Evolutionary conservation across 768 basidiomycete species (phyloP).

Genomic region (Termitomyces sp.): DNA sequence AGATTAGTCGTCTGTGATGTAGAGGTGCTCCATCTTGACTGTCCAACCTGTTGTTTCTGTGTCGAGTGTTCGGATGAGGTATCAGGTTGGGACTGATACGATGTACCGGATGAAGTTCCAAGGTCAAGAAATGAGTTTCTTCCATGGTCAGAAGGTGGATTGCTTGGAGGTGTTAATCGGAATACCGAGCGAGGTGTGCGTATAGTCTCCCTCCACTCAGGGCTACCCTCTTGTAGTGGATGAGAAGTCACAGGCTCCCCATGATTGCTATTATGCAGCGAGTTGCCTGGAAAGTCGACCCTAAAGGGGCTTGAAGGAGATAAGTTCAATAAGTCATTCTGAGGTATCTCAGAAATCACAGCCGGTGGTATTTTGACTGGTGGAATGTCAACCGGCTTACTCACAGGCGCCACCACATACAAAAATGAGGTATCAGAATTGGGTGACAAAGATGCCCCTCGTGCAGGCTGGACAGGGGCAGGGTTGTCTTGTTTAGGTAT

Average conservation of each 20-base stretch:
- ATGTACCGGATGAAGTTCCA: conserved; percentile 27
- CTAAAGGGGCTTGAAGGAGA: conserved; percentile 10
- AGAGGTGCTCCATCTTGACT: conserved; percentile 40
- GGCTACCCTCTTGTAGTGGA: conserved; percentile 1
- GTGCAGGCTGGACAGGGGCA: background rate
- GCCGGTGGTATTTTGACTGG: conserved; percentile 2
- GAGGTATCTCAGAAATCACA: conserved; percentile 4
- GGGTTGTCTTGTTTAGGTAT: background rate
- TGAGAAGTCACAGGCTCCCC: conserved; percentile 12
- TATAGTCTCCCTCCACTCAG: conserved; percentile 17
- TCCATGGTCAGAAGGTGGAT: conserved; percentile 13
- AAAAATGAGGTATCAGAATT: conserved; percentile 11
- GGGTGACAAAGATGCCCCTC: background rate
- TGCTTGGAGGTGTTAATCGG: conserved; percentile 24
- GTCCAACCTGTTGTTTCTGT: conserved; percentile 5
- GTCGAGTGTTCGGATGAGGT: conserved; percentile 10
- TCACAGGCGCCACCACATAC: conserved; percentile 9
- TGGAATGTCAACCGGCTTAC: conserved; percentile 5
- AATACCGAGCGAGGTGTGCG: conserved; percentile 14
- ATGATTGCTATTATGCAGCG: conserved; percentile 5
- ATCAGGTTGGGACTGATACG: conserved; percentile 18
- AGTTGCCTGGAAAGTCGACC: conserved; percentile 5
- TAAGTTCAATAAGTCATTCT: background rate
- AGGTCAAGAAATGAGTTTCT: conserved; percentile 38
- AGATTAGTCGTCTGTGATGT: conserved; percentile 4